Base-by-base conservation (phyloP, 2,329 filamentous ascomycete species). In the Phyllachora maydis region DNA sequence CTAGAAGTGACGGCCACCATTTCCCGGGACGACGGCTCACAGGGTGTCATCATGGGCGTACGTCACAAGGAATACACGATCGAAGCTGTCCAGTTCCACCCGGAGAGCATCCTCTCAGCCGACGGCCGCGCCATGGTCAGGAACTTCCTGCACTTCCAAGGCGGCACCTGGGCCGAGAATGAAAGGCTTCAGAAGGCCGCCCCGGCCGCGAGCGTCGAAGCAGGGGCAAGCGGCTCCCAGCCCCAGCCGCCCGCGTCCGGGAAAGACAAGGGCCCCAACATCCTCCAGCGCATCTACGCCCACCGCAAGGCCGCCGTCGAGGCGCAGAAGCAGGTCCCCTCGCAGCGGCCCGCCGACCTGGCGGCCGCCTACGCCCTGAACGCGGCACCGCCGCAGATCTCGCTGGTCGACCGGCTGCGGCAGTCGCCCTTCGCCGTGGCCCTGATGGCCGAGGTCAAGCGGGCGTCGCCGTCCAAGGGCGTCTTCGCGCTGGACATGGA, bases 81-180 rank as follows among this genome's bases (percentile, higher is more conserved):
- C n/a, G 88, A 98, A 46, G 88, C 83, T 19, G 88, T 98, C 10
- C 88, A 98, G 42, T 98, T 95, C 38, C 88, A 98, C 37, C 88
- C 88, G 0, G 88, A 98, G 49, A 95, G 85, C 44, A 98, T 98
- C 28, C 54, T 98, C 24, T 93, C 85, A 0, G 81, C 76, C 21
- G 69, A 88, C 28, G 88, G 90, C 4, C 71, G 83, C 17, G 52
- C 64, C 17, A 93, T 98, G 78, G 66, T 98, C 42, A 72, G 69
- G 41, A 98, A 95, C 47, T 98, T 98, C 45, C 52, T 98, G 29
- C 62, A 60, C 28, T 72, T 92, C 61, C 77, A 73, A 36, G 78
- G 81, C 11, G 88, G 88, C 13, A 93, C 82, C 22, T 98, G 88
- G 88, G 65, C 65, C 24, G 81, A 83, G 39, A 85, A 85, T 37